phyloP scores from a whole-genome alignment of 2,329 filamentous ascomycete genomes.

The Penicillium psychrosexuale region DNA sequence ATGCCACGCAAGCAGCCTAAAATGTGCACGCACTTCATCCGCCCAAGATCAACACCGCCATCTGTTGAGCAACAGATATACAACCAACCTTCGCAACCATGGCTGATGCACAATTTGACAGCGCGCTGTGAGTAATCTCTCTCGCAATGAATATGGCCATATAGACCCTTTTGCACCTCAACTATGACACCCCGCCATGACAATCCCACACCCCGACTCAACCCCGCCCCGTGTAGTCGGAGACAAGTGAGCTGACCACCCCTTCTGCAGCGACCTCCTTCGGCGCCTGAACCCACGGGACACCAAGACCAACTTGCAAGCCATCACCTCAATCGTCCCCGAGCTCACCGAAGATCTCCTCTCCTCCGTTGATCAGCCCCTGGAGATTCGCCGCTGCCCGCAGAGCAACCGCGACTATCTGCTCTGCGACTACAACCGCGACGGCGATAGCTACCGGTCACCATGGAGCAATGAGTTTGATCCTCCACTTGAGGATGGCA shows the following conservation, averaged over 20 bases:
- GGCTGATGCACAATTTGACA: conserved; percentile 51
- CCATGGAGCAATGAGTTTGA: conserved; percentile 99
- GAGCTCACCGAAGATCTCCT: conserved; percentile 96
- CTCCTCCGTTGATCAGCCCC: conserved; percentile 93
- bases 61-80: conserved; percentile 15
- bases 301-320: conserved; percentile 81
- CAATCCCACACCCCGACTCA: conserved; percentile 10
- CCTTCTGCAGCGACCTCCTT: conserved; percentile 76
- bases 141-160: not conserved
- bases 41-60: conserved; percentile 19
- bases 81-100: conserved; percentile 29
- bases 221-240: conserved; percentile 25
- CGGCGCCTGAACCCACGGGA: conserved; percentile 94
- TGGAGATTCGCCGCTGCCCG: conserved; percentile 79
- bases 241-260: conserved; percentile 28
- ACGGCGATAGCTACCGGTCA: conserved; percentile 94
- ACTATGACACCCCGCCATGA: not conserved
- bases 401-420: conserved; percentile 93
- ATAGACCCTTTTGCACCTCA: not conserved
- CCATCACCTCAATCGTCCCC: conserved; percentile 83
- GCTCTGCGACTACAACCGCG: conserved; percentile 98
- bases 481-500: conserved; percentile 81
- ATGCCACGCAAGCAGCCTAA: conserved; percentile 8
- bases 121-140: conserved; percentile 45
- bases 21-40: conserved; percentile 23